Evolutionary conservation across 495 filamentous ascomycete species (phyloP).

Genomic region (Penicillium pulvis): DNA sequence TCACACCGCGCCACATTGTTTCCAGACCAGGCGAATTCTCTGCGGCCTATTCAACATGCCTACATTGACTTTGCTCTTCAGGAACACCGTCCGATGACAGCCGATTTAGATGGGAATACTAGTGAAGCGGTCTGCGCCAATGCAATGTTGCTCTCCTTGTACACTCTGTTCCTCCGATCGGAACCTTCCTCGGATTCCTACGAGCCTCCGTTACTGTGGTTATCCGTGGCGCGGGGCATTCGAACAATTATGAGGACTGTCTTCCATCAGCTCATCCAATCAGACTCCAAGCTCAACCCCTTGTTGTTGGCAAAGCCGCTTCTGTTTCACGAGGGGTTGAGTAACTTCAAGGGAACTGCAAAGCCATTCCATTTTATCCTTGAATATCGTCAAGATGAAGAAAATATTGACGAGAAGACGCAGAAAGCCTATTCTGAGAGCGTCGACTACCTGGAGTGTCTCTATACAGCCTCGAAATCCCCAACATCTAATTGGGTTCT

Average conservation of each 20-base stretch:
- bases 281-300: slow-evolving; percentile 17
- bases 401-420: slow-evolving; percentile 25
- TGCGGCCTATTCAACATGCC: slow-evolving; percentile 24
- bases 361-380: slow-evolving; percentile 24
- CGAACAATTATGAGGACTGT: slow-evolving; percentile 18
- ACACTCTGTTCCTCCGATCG: slow-evolving; percentile 23
- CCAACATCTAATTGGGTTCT: slow-evolving; percentile 23
- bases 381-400: slow-evolving; percentile 16
- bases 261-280: slow-evolving; percentile 13
- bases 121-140: slow-evolving; percentile 23
- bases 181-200: slow-evolving; percentile 20
- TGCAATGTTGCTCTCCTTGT: slow-evolving; percentile 23
- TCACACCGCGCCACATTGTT: slow-evolving; percentile 23
- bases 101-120: slow-evolving; percentile 12
- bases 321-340: slow-evolving; percentile 8
- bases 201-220: slow-evolving; percentile 25
- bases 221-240: slow-evolving; percentile 24
- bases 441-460: slow-evolving; percentile 35
- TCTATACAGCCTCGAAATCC: slow-evolving; percentile 29
- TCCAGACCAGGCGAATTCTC: slow-evolving; percentile 17
- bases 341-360: neutral
- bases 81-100: slow-evolving; percentile 20
- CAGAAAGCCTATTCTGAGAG: slow-evolving; percentile 34
- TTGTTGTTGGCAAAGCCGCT: slow-evolving; percentile 19
- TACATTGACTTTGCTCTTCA: slow-evolving; percentile 25